Evolutionary conservation across 441 rosid genomes (phyloP).

Genomic region (Lepidium campestre): DNA sequence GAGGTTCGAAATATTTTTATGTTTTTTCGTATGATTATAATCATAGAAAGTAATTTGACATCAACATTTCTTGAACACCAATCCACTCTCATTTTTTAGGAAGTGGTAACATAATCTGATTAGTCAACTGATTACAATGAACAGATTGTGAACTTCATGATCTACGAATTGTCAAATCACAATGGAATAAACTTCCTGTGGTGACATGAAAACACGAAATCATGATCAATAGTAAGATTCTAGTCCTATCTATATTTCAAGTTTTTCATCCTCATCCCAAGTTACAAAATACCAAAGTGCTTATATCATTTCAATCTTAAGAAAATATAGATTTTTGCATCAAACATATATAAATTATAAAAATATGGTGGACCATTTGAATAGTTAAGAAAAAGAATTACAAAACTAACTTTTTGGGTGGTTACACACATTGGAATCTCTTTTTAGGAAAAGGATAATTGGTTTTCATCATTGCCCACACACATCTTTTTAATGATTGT

Average conservation of each 20-base stretch:
- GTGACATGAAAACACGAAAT: neutral
- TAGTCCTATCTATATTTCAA: neutral
- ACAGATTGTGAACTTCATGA: too few relatives aligned
- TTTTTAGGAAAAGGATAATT: neutral
- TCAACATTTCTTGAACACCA: neutral
- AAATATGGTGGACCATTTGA: neutral
- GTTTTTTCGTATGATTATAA: neutral
- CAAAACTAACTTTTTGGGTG: slow-evolving; percentile 12
- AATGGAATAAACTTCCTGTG: neutral
- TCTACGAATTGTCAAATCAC: neutral
- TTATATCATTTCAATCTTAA: neutral
- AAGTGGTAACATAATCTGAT: neutral
- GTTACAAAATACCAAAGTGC: neutral
- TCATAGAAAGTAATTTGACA: slow-evolving; percentile 8
- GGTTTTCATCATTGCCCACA: slow-evolving; percentile 12
- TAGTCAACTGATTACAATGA: neutral
- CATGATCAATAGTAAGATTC: neutral
- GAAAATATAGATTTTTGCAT: too few relatives aligned
- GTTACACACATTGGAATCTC: slow-evolving; percentile 8
- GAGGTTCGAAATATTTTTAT: neutral
- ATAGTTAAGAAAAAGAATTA: neutral
- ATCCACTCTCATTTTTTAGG: neutral
- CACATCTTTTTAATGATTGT: slow-evolving; percentile 1
- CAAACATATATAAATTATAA: too few relatives aligned
- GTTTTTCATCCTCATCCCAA: neutral